Evolutionary conservation across 1,284 basidiomycete species (phyloP).

Genomic region (Ustilago curta): DNA sequence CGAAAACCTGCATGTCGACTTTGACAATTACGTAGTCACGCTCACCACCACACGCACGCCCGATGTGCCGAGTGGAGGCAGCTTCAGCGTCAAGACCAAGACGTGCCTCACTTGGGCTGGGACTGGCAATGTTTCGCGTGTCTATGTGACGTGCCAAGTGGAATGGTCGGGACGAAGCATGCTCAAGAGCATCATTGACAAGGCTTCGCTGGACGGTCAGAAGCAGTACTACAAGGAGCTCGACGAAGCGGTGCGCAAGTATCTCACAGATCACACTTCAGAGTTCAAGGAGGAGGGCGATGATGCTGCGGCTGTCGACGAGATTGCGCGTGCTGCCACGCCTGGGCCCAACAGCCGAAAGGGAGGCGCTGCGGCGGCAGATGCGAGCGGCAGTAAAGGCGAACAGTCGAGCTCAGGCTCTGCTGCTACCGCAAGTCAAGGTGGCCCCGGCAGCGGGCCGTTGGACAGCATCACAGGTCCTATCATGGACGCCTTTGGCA

Average conservation of each 20-base stretch:
- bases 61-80: constrained; percentile 91
- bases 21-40: constrained; percentile 84
- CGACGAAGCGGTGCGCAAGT: constrained; percentile 79
- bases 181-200: constrained; percentile 95
- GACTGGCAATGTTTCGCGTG: constrained; percentile 76
- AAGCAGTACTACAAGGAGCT: constrained; percentile 87
- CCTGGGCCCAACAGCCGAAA: constrained; percentile 32
- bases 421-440: constrained; percentile 1
- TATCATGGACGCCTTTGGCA: constrained; percentile 37
- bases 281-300: constrained; percentile 90
- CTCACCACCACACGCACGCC: constrained; percentile 92
- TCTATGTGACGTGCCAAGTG: constrained; percentile 89
- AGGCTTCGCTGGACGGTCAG: constrained; percentile 92
- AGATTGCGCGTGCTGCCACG: constrained; percentile 52
- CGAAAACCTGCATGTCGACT: constrained; percentile 83
- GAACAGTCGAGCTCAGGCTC: constrained; percentile 5
- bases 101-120: constrained; percentile 96
- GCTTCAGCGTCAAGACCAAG: constrained; percentile 91
- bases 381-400: constrained; percentile 7
- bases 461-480: constrained; percentile 11
- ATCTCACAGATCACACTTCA: constrained; percentile 86
- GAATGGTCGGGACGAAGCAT: constrained; percentile 97
- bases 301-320: constrained; percentile 69
- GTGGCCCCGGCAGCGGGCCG: constrained; percentile 17
- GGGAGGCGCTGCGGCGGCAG: constrained; percentile 24